phyloP scores from a whole-genome alignment of 1,139 yeast genomes.

The Nakaseomyces bracarensis region DNA sequence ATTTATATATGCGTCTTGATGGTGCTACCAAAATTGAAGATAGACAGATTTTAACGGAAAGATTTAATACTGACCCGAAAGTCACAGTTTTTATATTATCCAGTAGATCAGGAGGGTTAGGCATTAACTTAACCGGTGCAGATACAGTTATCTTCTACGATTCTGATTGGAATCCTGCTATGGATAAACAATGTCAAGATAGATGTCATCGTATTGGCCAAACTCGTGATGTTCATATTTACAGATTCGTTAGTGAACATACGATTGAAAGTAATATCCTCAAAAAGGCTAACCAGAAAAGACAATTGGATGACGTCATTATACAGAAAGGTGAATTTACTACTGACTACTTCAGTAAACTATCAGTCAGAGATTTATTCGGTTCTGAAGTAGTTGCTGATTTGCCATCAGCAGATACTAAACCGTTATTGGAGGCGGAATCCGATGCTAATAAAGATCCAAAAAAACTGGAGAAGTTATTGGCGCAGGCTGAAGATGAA shows the following conservation, averaged over 20 bases:
- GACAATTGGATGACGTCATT: slow-evolving; percentile 89
- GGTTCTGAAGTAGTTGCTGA: slow-evolving; percentile 49
- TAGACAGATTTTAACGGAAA: slow-evolving; percentile 86
- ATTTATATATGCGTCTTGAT: slow-evolving; percentile 87
- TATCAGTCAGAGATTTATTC: slow-evolving; percentile 81
- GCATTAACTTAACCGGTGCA: slow-evolving; percentile 96
- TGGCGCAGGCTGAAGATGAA: slow-evolving; percentile 93
- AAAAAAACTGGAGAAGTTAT: slow-evolving; percentile 50
- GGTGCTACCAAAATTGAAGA: slow-evolving; percentile 98
- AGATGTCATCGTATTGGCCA: slow-evolving; percentile 99
- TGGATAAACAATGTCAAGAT: slow-evolving; percentile 99
- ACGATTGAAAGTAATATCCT: slow-evolving; percentile 94
- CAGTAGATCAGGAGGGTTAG: slow-evolving; percentile 96
- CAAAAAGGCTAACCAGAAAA: slow-evolving; percentile 89
- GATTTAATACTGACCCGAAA: slow-evolving; percentile 77
- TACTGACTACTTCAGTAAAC: slow-evolving; percentile 85
- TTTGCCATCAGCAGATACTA: slow-evolving; percentile 28
- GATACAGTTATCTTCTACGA: slow-evolving; percentile 98
- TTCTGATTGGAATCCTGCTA: slow-evolving; percentile 99
- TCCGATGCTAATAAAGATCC: slow-evolving; percentile 26
- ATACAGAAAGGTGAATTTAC: slow-evolving; percentile 98
- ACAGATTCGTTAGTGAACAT: slow-evolving; percentile 90
- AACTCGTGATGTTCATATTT: slow-evolving; percentile 93
- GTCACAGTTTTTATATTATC: slow-evolving; percentile 89
- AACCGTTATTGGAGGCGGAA: slow-evolving; percentile 32